Evolutionary conservation across 2,329 filamentous ascomycete genomes (phyloP).

Genomic region (Cylindrodendrum hubeiense): DNA sequence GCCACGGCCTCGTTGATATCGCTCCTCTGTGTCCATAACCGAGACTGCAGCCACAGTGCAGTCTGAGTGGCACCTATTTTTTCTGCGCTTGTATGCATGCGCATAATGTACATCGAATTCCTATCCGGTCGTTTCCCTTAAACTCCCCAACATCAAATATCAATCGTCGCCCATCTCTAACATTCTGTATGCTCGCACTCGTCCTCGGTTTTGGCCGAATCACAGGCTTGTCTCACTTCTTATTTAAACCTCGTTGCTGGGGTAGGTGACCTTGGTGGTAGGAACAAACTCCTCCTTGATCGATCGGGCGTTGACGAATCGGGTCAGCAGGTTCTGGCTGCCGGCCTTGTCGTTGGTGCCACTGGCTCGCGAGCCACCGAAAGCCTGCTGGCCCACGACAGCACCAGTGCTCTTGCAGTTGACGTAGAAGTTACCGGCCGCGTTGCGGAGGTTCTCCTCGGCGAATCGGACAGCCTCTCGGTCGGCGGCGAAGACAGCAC

Average conservation of each 20-base stretch:
- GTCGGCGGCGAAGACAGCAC: constrained; percentile 80
- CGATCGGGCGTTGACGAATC: constrained; percentile 75
- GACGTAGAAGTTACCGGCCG: constrained; percentile 87
- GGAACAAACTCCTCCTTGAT: constrained; percentile 82
- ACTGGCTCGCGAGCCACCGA: constrained; percentile 75
- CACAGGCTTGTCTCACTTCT: neutral
- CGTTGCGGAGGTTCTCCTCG: constrained; percentile 77
- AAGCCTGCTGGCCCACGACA: constrained; percentile 80
- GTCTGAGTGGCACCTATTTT: neutral
- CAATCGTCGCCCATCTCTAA: constrained; percentile 4
- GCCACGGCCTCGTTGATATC: neutral
- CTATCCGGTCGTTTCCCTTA: constrained; percentile 20
- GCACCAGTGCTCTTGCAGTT: constrained; percentile 86
- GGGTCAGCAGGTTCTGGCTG: constrained; percentile 70
- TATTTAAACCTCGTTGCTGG: constrained; percentile 74
- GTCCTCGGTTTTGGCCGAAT: neutral
- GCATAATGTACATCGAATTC: constrained; percentile 20
- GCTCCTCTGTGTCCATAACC: neutral
- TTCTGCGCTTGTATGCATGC: constrained; percentile 3
- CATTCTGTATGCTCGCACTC: neutral
- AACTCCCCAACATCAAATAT: constrained; percentile 20
- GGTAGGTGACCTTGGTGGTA: constrained; percentile 74
- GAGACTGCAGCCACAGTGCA: neutral
- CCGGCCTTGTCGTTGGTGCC: constrained; percentile 83
- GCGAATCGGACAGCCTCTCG: constrained; percentile 74